These are phyloP conservation scores for Dioszegia aurantiaca DNA, from an alignment of 768 basidiomycete species.

Conservation along the genomic window DNA sequence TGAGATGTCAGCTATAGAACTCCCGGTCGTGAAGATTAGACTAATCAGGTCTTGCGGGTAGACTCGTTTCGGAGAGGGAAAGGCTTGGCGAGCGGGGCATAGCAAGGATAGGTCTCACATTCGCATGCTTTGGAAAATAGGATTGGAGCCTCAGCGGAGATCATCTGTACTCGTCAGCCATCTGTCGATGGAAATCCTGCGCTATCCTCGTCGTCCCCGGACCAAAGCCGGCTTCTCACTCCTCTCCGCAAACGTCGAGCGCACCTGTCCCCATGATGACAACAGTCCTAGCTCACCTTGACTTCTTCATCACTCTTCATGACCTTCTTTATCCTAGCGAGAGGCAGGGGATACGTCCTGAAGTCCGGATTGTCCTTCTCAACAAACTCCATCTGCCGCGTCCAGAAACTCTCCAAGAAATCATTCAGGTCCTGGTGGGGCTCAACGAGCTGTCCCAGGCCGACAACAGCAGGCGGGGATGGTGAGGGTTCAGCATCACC, in stretches of 20 bases:
- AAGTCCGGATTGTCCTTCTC: constrained; percentile 81
- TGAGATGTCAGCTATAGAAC: constrained; percentile 13
- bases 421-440: constrained; percentile 81
- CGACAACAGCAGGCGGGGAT: not conserved
- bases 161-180: constrained; percentile 67
- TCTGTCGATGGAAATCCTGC: not conserved
- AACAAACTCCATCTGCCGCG: constrained; percentile 76
- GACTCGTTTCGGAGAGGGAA: too few relatives aligned
- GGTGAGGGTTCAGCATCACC: not conserved
- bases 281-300: constrained; percentile 62
- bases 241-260: too few relatives aligned
- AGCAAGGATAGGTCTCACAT: constrained; percentile 61
- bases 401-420: constrained; percentile 86
- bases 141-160: constrained; percentile 94
- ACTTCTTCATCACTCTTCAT: constrained; percentile 86
- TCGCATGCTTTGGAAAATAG: constrained; percentile 98
- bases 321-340: constrained; percentile 97
- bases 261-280: too few relatives aligned
- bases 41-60: too few relatives aligned
- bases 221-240: too few relatives aligned
- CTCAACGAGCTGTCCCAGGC: constrained; percentile 65
- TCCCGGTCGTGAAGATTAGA: too few relatives aligned
- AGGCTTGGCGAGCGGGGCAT: not conserved
- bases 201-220: too few relatives aligned
- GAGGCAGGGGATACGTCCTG: constrained; percentile 63